Evolutionary conservation across 2,329 filamentous ascomycete genomes (phyloP), one percentile per base, ranked within the genome.

Genomic region (Aureobasidium sp.): DNA sequence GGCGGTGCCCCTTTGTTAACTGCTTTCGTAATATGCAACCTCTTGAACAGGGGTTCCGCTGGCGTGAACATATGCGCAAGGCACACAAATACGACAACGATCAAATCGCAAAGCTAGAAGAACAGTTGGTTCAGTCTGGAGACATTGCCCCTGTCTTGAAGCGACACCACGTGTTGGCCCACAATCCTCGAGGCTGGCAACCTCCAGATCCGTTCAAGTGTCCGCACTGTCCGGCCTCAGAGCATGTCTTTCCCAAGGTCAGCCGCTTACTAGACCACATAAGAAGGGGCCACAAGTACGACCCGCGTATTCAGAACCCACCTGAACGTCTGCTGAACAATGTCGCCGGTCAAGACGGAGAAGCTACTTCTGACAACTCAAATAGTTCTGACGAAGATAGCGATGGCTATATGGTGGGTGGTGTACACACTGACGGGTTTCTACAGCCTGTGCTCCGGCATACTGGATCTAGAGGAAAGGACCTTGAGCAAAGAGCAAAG

Each of bases 351-450:
- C 24, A 37, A n/a, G n/a, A 17, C 7, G 44, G 19, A 56, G 42
- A 40, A 9, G 27, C 9, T 12, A 1, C 8, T 12, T 33, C 37
- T 14, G 22, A 49, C 7, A 29, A 48, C n/a, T 42, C 45, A 17
- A 49, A 29, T 14, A 59, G 44, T 39, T 31, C 27, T 19, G 49
- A 48, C 17, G 60, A 39, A 9, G 60, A 39, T 12, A 61, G 50
- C 29, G 69, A 50, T 29, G 67, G 73, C 12, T 82, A 85, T 67
- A 80, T 84, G 67, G 66, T 78, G 9, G 87, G 85, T 0, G 86
- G 79, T 0, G 83, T 89, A 22, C 87, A 89, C 67, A 80, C 84
- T 1, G 87, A 90, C 70, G 84, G 87, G 0, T 90, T 88, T 68
- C 66, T 90, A 67, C 76, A 78, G 68, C 80, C 81, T 45, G 59